A percentile compares a stretch with the other conserved stretches of the same genome.
Evolutionary conservation across 345 rosid species (phyloP).

Genomic region (Kernera saxatilis): DNA sequence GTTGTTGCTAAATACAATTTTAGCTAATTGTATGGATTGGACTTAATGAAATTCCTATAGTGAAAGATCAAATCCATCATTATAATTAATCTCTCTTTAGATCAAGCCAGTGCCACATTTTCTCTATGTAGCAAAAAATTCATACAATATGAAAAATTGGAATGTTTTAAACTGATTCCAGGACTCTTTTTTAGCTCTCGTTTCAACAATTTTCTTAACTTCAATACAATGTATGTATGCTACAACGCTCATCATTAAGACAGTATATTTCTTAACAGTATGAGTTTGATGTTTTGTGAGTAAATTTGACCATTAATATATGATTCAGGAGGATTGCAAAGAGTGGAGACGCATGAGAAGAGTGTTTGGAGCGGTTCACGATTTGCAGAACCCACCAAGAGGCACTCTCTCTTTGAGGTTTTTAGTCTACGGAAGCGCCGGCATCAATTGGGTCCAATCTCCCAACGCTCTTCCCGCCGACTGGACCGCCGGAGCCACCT

Average conservation of each 20-base stretch:
- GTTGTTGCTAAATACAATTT: no score
- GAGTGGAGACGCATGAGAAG: slow-evolving; percentile 72
- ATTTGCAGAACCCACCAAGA: slow-evolving; percentile 49
- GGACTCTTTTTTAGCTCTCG: background rate
- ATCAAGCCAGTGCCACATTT: no score
- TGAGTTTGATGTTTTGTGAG: background rate
- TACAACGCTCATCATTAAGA: background rate
- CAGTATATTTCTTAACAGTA: background rate
- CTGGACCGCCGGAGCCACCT: slow-evolving; percentile 64
- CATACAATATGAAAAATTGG: no score
- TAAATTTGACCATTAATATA: background rate
- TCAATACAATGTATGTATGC: background rate
- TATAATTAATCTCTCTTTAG: no score
- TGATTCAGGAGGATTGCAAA: slow-evolving; percentile 46
- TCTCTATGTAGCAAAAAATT: background rate
- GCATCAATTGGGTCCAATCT: slow-evolving; percentile 54
- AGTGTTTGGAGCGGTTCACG: slow-evolving; percentile 70
- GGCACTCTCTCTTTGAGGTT: slow-evolving; percentile 50
- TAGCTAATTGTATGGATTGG: no score
- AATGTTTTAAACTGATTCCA: background rate
- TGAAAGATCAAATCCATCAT: no score
- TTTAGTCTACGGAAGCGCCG: slow-evolving; percentile 41
- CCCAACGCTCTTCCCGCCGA: slow-evolving; percentile 44
- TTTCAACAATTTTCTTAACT: background rate
- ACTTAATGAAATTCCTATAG: no score